These are phyloP conservation scores for Sordaria brevicollis DNA, from an alignment of 495 filamentous ascomycete genomes.

Conservation along the genomic window DNA sequence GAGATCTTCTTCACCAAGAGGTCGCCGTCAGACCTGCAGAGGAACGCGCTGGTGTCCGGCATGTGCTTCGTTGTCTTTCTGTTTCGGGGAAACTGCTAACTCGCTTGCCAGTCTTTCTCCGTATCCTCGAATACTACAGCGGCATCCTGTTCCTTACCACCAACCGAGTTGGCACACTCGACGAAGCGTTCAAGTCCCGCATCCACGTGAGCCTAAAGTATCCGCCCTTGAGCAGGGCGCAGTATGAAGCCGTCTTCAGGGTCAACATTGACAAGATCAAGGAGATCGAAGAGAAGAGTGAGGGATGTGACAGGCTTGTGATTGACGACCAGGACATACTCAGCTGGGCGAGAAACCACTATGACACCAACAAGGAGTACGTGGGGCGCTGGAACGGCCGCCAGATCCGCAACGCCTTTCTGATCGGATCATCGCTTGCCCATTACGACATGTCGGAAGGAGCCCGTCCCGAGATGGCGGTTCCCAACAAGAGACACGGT, in stretches of 20 bases:
- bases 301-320: slow-evolving; percentile 12
- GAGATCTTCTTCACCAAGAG: slow-evolving; percentile 43
- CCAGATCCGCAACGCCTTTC: slow-evolving; percentile 52
- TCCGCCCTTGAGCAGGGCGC: slow-evolving; percentile 57
- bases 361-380: slow-evolving; percentile 20
- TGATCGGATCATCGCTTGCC: slow-evolving; percentile 48
- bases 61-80: not conserved
- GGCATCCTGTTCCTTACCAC: slow-evolving; percentile 44
- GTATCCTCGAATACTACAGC: slow-evolving; percentile 41
- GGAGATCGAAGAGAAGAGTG: slow-evolving; percentile 45
- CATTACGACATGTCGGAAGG: slow-evolving; percentile 34
- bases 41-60: slow-evolving; percentile 40
- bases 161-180: slow-evolving; percentile 38
- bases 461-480: not conserved
- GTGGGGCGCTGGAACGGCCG: slow-evolving; percentile 38
- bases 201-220: slow-evolving; percentile 37
- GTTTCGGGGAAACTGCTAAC: not conserved
- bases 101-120: slow-evolving; percentile 32
- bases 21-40: slow-evolving; percentile 30
- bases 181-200: slow-evolving; percentile 42
- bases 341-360: slow-evolving; percentile 53
- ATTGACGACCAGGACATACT: slow-evolving; percentile 34
- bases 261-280: slow-evolving; percentile 51
- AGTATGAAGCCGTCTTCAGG: slow-evolving; percentile 71
- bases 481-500: too few relatives aligned